Evolutionary conservation across 2,329 filamentous ascomycete genomes (phyloP), one percentile per base, ranked within the genome.

Genomic region (Leptographium radiaticola): DNA sequence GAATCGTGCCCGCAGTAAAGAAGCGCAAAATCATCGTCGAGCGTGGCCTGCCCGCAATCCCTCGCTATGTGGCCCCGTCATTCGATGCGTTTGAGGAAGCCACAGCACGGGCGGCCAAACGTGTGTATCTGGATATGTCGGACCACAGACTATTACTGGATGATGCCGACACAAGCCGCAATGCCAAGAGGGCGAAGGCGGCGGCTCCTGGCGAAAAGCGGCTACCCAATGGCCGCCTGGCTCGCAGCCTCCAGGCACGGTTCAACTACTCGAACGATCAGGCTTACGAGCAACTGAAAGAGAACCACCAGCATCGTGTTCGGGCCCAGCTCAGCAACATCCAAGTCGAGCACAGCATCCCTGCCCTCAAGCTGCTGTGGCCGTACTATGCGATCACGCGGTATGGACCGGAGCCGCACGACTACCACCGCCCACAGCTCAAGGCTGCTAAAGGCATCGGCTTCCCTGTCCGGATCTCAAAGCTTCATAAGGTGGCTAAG

Each of bases 191-290:
- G 54, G 73, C 72, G 25, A 76, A 75, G 45, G 62, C 71, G 15
- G 73, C 79, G 55, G 70, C 48, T 4, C 25, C n/a, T 8, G 38
- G 43, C 36, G 75, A 79, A 59, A 84, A 79, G 68, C 83, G 78
- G 58, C 83, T 82, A 72, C 81, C 79, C 9, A 84, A 80, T 54
- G 81, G 83, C 16, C 84, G 82, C 51, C 71, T 89, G 44, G 81
- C 83, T 4, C 86, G 84, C 53, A 83, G 87, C 54, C 77, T 95
- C 39, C 80, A 80, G 40, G 80, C 85, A 60, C 84, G 91, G 44
- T 98, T 95, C 75, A 97, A 97, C 65, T 87, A 94, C 55, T 95
- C 90, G 34, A 97, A 97, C 59, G 93, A 98, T 63, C 86, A 93
- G 56, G 90, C 90, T 2, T 98, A 98, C 66, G 90, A 97, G 64